Conservation (phyloP, 1,139 yeast species). For the Suhomyces coccinellae region DNA sequence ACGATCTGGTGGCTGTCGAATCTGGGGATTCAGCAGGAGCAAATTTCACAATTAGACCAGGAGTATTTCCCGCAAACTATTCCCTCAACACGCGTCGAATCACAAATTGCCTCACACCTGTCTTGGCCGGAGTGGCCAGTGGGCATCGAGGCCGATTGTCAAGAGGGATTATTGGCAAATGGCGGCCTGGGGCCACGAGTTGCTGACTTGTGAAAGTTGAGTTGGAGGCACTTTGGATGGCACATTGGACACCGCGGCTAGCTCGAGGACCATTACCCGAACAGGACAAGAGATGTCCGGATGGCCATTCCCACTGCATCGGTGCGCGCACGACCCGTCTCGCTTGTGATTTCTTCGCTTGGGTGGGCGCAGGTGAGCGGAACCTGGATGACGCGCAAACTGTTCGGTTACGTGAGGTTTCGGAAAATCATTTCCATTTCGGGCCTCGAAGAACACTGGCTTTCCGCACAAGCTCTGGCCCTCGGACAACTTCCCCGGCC, state of each 20-base stretch:
- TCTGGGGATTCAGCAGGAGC: neutral
- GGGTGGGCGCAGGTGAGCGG: too few species aligned
- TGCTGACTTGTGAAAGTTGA: neutral
- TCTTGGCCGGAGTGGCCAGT: neutral
- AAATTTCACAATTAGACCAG: neutral
- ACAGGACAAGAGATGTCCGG: neutral
- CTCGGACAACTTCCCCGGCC: too few species aligned
- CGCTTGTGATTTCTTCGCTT: constrained; percentile 7
- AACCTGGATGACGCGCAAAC: neutral
- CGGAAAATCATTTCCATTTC: neutral
- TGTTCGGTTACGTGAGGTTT: neutral
- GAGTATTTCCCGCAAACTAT: neutral
- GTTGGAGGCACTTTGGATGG: neutral
- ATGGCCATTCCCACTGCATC: neutral
- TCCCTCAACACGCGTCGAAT: neutral
- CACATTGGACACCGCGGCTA: neutral
- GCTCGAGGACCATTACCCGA: neutral
- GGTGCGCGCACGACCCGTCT: neutral
- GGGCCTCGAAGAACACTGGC: too few species aligned
- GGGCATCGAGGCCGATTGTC: neutral
- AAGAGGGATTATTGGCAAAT: neutral
- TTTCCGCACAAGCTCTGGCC: too few species aligned
- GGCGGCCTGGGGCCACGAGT: neutral
- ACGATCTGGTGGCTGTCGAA: neutral
- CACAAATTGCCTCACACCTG: neutral